Conservation (phyloP, 306 rosid species). For the Leucaena leucocephala region DNA sequence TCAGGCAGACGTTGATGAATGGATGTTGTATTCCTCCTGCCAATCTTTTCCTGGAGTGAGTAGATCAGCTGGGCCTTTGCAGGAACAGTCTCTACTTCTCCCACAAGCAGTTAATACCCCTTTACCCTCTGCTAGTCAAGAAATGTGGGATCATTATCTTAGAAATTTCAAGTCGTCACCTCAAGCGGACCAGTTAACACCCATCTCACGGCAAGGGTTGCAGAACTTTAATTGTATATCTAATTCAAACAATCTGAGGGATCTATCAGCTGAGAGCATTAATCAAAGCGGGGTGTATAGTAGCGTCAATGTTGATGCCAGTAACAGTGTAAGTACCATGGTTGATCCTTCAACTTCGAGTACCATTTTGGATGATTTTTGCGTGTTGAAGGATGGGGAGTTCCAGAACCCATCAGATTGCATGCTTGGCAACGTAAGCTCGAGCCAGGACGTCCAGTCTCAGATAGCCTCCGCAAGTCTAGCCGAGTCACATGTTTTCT, state of each 20-base stretch:
- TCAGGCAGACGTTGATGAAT: constrained; percentile 56
- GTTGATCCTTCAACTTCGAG: constrained; percentile 70
- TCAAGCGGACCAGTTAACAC: constrained; percentile 50
- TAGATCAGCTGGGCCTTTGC: constrained; percentile 54
- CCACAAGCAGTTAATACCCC: constrained; percentile 54
- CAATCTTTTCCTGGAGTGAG: constrained; percentile 49
- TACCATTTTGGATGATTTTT: constrained; percentile 59
- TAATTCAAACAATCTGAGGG: constrained; percentile 52
- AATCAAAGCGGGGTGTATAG: constrained; percentile 67
- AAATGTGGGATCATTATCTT: constrained; percentile 60
- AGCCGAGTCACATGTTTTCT: constrained; percentile 74
- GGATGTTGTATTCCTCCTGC: constrained; percentile 35
- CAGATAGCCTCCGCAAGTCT: constrained; percentile 86
- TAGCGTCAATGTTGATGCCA: constrained; percentile 46
- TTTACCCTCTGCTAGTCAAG: constrained; percentile 52
- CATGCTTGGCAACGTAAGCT: constrained; percentile 69
- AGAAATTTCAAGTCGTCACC: constrained; percentile 42
- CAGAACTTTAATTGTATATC: constrained; percentile 26
- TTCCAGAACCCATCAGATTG: constrained; percentile 63
- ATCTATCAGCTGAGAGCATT: constrained; percentile 70
- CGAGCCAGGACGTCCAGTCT: constrained; percentile 91
- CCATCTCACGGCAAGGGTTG: constrained; percentile 50
- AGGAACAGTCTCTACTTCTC: constrained; percentile 46
- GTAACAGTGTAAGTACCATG: constrained; percentile 47
- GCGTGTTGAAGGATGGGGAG: constrained; percentile 49